Evolutionary conservation across 2,329 filamentous ascomycete genomes (phyloP).

Genomic region (Chaetomium globosum): DNA sequence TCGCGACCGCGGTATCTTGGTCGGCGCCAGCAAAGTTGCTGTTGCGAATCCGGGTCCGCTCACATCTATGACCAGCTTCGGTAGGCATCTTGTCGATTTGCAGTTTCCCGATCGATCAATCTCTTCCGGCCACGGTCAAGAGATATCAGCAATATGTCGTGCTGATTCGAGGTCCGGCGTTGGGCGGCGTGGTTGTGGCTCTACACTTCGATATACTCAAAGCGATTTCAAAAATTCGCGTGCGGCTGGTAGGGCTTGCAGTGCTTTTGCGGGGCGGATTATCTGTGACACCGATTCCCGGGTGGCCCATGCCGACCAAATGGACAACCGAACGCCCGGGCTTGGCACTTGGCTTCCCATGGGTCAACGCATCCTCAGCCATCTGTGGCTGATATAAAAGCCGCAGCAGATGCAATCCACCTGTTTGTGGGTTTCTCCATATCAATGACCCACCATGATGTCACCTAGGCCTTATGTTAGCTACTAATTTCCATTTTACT

Average conservation of each 20-base stretch:
- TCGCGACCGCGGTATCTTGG: conserved; percentile 29
- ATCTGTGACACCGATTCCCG: conserved; percentile 29
- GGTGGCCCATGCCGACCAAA: background rate
- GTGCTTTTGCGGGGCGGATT: conserved; percentile 36
- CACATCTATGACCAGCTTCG: conserved; percentile 85
- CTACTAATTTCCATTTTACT: background rate
- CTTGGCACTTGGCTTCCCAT: conserved; percentile 1
- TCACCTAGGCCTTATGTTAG: background rate
- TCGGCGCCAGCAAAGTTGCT: conserved; percentile 22
- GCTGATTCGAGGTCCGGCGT: conserved; percentile 39
- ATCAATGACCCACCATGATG: background rate
- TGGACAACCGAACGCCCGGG: background rate
- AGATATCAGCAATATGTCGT: conserved; percentile 39
- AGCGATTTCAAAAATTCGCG: conserved; percentile 39
- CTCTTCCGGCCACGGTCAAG: conserved; percentile 37
- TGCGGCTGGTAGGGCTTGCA: conserved; percentile 38
- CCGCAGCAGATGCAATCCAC: conserved; percentile 21
- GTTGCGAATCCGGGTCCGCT: conserved; percentile 51
- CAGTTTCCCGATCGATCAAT: conserved; percentile 45
- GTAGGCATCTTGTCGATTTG: conserved; percentile 73
- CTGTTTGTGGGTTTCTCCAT: no score
- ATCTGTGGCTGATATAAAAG: conserved; percentile 12
- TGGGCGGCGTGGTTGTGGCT: conserved; percentile 39
- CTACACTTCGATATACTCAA: conserved; percentile 35
- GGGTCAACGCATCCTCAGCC: background rate